phyloP scores from a whole-genome alignment of 495 filamentous ascomycete species.

The Choiromyces venosus region DNA sequence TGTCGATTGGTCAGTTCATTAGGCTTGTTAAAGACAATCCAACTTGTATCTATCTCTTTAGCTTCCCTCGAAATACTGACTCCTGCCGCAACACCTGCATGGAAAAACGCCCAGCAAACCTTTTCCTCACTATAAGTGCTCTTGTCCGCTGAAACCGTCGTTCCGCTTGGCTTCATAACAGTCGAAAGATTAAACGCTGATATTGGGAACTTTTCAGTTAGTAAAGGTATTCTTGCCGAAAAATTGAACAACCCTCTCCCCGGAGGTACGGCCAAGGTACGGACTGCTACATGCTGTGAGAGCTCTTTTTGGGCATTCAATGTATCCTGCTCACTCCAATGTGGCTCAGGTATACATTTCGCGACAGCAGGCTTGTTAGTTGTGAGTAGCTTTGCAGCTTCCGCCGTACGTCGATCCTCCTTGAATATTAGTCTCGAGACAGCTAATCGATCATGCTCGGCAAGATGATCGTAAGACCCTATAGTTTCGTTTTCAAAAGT shows the following conservation, averaged over 20 bases:
- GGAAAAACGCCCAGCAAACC: slow-evolving; percentile 96
- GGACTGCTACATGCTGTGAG: slow-evolving; percentile 72
- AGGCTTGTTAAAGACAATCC: slow-evolving; percentile 98
- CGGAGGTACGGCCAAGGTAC: slow-evolving; percentile 79
- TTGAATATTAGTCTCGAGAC: slow-evolving; percentile 81
- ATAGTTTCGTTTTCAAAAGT: slow-evolving; percentile 55
- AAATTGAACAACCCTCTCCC: slow-evolving; percentile 81
- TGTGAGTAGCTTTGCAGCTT: slow-evolving; percentile 72
- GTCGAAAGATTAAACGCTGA: slow-evolving; percentile 82
- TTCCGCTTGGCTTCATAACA: slow-evolving; percentile 82
- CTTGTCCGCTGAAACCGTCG: slow-evolving; percentile 81
- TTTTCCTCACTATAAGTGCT: slow-evolving; percentile 84
- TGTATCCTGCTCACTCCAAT: slow-evolving; percentile 78
- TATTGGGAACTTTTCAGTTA: slow-evolving; percentile 85
- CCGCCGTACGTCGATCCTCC: slow-evolving; percentile 79
- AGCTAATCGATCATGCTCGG: slow-evolving; percentile 71
- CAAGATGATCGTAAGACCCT: slow-evolving; percentile 59
- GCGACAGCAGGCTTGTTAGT: slow-evolving; percentile 70
- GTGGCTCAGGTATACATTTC: slow-evolving; percentile 65
- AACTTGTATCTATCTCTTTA: slow-evolving; percentile 92
- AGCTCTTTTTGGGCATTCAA: slow-evolving; percentile 89
- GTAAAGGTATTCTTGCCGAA: slow-evolving; percentile 70
- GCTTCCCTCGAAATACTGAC: slow-evolving; percentile 84
- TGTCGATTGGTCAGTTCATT: slow-evolving; percentile 86
- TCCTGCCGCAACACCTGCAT: slow-evolving; percentile 85